phyloP scores from a whole-genome alignment of 306 rosid genomes.

The Spatholobus suberectus region DNA sequence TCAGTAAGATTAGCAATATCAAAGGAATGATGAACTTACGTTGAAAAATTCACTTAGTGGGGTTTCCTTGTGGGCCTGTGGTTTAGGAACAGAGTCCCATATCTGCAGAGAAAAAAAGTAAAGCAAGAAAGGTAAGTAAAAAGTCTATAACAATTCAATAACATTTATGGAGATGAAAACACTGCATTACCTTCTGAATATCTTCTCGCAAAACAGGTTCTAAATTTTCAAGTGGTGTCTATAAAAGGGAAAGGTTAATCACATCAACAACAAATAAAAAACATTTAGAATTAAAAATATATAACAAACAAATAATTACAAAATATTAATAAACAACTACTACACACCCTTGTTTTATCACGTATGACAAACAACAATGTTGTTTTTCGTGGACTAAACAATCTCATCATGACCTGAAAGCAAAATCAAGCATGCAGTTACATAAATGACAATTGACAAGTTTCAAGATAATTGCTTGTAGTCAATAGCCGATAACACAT shows the following conservation, averaged over 20 bases:
- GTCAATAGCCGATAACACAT: conserved; percentile 30
- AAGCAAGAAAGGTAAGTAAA: conserved; percentile 33
- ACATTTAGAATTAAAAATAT: not conserved
- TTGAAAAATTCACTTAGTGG: conserved; percentile 97
- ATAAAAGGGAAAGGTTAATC: conserved; percentile 41
- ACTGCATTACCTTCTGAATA: conserved; percentile 80
- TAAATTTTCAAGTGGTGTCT: conserved; percentile 98
- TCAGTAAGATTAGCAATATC: conserved; percentile 26
- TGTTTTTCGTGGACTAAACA: conserved; percentile 98
- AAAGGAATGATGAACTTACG: conserved; percentile 51
- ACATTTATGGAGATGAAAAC: conserved; percentile 26
- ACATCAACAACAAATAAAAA: conserved; percentile 34
- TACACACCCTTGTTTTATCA: conserved; percentile 94
- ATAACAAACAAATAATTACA: not conserved
- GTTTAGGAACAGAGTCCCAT: conserved; percentile 99
- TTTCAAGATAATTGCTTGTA: conserved; percentile 14
- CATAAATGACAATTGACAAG: not conserved
- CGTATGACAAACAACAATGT: conserved; percentile 96
- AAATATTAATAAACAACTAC: not conserved
- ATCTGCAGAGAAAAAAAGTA: conserved; percentile 57
- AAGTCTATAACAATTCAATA: not conserved
- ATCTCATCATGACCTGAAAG: conserved; percentile 97
- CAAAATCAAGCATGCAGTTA: conserved; percentile 35
- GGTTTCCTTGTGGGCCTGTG: conserved; percentile 84
- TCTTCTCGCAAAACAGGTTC: conserved; percentile 98